These are phyloP conservation scores for Wilcoxina mikolae DNA, from an alignment of 495 filamentous ascomycete genomes.

Conservation along the genomic window DNA sequence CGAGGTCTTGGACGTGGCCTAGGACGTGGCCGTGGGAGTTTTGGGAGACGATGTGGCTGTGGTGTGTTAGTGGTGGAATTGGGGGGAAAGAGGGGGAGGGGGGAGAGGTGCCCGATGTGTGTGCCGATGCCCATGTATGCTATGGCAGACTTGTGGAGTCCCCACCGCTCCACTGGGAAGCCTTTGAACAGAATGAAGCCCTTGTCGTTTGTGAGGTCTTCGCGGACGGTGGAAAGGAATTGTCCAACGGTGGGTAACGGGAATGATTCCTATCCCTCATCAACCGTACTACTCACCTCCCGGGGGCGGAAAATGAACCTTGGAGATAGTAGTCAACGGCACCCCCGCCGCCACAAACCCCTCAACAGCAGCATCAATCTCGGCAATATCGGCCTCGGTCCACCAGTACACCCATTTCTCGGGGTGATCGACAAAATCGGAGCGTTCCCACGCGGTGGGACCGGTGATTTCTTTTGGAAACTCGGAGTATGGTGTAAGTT, in stretches of 20 bases:
- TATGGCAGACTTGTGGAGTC: slow-evolving; percentile 62
- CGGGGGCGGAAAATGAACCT: too few species aligned
- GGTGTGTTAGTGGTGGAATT: background rate
- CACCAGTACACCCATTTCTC: slow-evolving; percentile 68
- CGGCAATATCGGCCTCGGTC: slow-evolving; percentile 47
- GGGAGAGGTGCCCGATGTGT: slow-evolving; percentile 43
- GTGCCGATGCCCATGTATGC: slow-evolving; percentile 87
- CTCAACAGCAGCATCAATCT: slow-evolving; percentile 54
- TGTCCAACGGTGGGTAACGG: slow-evolving; percentile 45
- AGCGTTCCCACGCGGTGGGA: slow-evolving; percentile 61
- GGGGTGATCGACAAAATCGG: slow-evolving; percentile 51
- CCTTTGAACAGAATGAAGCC: slow-evolving; percentile 84
- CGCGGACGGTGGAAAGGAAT: slow-evolving; percentile 43
- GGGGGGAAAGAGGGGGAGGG: background rate
- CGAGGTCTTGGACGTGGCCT: slow-evolving; percentile 80
- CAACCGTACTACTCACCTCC: too few species aligned
- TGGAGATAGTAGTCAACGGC: slow-evolving; percentile 60
- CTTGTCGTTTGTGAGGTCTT: slow-evolving; percentile 66
- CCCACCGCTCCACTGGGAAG: slow-evolving; percentile 62
- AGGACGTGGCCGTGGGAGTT: slow-evolving; percentile 79
- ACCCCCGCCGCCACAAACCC: slow-evolving; percentile 45
- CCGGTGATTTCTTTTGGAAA: slow-evolving; percentile 65
- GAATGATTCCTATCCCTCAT: slow-evolving; percentile 43
- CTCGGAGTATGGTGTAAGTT: slow-evolving; percentile 49
- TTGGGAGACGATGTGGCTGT: slow-evolving; percentile 59